phyloP scores from a whole-genome alignment of 2,329 filamentous ascomycete species.

The Fusarium palustre region DNA sequence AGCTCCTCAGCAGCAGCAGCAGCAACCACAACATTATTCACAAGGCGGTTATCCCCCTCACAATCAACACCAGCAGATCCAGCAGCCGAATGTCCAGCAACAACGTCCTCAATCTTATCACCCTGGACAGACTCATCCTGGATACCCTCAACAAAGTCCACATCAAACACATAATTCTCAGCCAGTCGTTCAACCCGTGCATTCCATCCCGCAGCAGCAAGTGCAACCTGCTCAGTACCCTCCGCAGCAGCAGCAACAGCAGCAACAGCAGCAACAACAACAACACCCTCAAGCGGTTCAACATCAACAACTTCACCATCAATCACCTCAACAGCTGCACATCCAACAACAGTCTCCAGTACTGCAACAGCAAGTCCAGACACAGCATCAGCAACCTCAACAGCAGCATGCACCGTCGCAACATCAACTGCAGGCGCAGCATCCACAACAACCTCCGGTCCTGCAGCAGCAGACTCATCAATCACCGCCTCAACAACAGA shows the following conservation, averaged over 20 bases:
- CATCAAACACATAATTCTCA: conserved; percentile 1
- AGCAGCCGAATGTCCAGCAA: background rate
- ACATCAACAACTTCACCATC: conserved; percentile 1
- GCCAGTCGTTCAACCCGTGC: background rate
- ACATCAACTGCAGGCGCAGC: background rate
- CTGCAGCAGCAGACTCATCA: background rate
- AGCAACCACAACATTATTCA: conserved; percentile 5
- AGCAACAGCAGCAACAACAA: conserved; percentile 21
- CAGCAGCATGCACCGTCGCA: background rate
- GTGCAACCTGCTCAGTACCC: conserved; percentile 4
- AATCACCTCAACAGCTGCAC: background rate
- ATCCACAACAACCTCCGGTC: background rate
- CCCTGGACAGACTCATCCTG: conserved; percentile 9
- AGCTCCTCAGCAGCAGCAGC: conserved; percentile 7
- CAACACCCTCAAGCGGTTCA: background rate
- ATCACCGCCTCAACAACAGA: background rate
- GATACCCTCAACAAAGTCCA: background rate
- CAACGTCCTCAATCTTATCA: conserved; percentile 19
- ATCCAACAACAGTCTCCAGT: background rate
- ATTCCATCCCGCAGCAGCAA: background rate
- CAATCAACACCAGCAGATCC: conserved; percentile 17
- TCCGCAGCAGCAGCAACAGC: conserved; percentile 13
- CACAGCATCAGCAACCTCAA: background rate
- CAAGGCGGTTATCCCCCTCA: conserved; percentile 10
- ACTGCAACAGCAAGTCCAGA: background rate